These are phyloP conservation scores for Acanthamoeba polyphaga DNA, from an alignment of 208 protist species.

Conservation along the genomic window DNA sequence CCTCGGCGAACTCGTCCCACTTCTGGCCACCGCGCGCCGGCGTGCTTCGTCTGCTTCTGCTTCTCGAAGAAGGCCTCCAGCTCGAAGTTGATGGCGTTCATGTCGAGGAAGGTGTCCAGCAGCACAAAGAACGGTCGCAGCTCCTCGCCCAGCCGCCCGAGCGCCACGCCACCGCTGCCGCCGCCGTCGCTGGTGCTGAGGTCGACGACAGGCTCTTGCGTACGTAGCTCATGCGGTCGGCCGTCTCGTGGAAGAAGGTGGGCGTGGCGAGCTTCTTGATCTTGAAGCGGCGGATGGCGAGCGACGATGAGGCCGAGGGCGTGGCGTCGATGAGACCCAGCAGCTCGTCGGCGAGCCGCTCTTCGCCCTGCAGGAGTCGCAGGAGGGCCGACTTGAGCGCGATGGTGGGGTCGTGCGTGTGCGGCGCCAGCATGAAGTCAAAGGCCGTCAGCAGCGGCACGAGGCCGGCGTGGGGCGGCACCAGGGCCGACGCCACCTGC, in stretches of 20 bases:
- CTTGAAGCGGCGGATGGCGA: conserved; percentile 34
- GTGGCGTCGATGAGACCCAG: conserved; percentile 25
- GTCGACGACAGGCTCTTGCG: conserved; percentile 1
- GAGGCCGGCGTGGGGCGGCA: neutral
- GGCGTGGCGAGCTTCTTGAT: conserved; percentile 63
- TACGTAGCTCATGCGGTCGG: neutral
- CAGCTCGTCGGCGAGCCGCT: conserved; percentile 70
- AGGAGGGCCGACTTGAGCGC: conserved; percentile 57
- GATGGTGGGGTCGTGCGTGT: conserved; percentile 55
- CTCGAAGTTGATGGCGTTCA: conserved; percentile 60
- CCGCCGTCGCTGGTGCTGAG: neutral
- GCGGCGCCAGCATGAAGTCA: conserved; percentile 46
- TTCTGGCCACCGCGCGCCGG: neutral
- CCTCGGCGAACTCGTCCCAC: conserved; percentile 37
- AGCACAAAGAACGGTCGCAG: conserved; percentile 44
- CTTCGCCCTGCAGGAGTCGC: conserved; percentile 43
- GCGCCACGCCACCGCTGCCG: neutral
- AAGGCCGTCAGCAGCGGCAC: conserved; percentile 47
- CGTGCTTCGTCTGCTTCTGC: conserved; percentile 29
- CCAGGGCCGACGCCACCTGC: conserved; percentile 7
- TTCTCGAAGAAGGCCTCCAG: conserved; percentile 63
- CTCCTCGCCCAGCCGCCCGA: conserved; percentile 29
- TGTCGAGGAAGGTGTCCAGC: conserved; percentile 59
- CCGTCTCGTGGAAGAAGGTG: conserved; percentile 58
- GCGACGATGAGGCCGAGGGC: neutral